Evolutionary conservation across 257 asterid species (phyloP).

Genomic region (Solanum arcanum): DNA sequence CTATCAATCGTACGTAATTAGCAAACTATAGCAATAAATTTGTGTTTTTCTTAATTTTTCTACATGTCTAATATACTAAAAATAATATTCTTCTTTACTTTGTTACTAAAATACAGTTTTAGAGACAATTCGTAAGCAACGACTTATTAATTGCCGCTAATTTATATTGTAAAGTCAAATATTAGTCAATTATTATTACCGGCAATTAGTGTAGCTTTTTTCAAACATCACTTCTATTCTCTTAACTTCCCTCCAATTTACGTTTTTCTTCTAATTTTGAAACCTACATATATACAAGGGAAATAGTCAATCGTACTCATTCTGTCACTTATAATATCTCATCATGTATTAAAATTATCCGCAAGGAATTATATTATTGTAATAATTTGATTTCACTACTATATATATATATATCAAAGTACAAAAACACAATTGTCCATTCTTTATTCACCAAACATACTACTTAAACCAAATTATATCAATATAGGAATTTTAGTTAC

Average conservation of each 20-base stretch:
- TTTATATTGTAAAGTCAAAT: not conserved
- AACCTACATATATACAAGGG: too few relatives aligned
- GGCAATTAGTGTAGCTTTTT: not conserved
- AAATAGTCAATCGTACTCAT: not conserved
- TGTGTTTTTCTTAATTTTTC: not conserved
- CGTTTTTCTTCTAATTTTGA: not conserved
- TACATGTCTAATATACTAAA: too few relatives aligned
- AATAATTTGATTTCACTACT: not conserved
- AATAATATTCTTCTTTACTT: not conserved
- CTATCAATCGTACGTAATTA: too few relatives aligned
- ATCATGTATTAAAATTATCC: not conserved
- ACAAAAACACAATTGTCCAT: not conserved
- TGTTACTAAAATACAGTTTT: not conserved
- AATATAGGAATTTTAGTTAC: not conserved
- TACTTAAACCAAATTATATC: not conserved
- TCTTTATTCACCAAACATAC: not conserved
- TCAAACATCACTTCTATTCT: not conserved
- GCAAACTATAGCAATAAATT: too few relatives aligned
- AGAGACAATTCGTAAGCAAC: not conserved
- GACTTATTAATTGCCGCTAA: not conserved
- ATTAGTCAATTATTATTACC: not conserved
- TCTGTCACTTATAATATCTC: not conserved
- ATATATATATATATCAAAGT: not conserved
- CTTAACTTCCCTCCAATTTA: not conserved
- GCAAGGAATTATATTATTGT: not conserved